A percentile compares a stretch with the other conserved stretches of the same genome.
These are phyloP conservation scores for Berkeleyomyces rouxiae DNA, from an alignment of 2,329 filamentous ascomycete species.

Conservation along the genomic window DNA sequence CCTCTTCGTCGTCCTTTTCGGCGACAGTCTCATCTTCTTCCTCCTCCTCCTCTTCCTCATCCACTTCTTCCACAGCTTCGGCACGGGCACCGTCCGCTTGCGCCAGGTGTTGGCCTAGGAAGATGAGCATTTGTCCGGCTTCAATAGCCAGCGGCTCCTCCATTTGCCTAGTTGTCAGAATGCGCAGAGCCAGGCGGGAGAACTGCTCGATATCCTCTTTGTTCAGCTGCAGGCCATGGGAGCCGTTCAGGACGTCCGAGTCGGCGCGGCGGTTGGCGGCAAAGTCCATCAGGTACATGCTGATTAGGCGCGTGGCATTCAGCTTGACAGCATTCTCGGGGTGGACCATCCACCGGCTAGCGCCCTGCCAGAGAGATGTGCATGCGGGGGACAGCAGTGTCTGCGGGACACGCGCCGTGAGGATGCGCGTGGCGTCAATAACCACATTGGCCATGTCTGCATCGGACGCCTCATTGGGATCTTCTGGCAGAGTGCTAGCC, in stretches of 20 bases:
- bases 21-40: conserved; percentile 24
- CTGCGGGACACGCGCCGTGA: conserved; percentile 50
- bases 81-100: conserved; percentile 17
- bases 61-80: conserved; percentile 26
- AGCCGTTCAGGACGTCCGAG: conserved; percentile 47
- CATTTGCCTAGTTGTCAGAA: conserved; percentile 44
- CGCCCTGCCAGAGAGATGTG: conserved; percentile 51
- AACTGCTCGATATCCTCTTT: conserved; percentile 45
- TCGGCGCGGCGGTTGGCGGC: conserved; percentile 28
- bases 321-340: conserved; percentile 60
- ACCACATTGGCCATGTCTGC: conserved; percentile 54
- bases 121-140: conserved; percentile 64
- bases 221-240: conserved; percentile 52
- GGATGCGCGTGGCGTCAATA: conserved; percentile 49
- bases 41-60: conserved; percentile 25
- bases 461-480: conserved; percentile 31
- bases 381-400: conserved; percentile 43
- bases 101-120: conserved; percentile 48
- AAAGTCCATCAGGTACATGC: conserved; percentile 66
- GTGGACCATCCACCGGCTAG: conserved; percentile 55
- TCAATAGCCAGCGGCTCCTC: conserved; percentile 64
- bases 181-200: conserved; percentile 32
- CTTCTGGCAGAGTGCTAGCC: conserved; percentile 29
- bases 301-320: conserved; percentile 55
- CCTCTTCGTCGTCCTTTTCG: conserved; percentile 18